These are phyloP conservation scores for Leishmania amazonensis DNA, from an alignment of 208 protist genomes.

Conservation along the genomic window DNA sequence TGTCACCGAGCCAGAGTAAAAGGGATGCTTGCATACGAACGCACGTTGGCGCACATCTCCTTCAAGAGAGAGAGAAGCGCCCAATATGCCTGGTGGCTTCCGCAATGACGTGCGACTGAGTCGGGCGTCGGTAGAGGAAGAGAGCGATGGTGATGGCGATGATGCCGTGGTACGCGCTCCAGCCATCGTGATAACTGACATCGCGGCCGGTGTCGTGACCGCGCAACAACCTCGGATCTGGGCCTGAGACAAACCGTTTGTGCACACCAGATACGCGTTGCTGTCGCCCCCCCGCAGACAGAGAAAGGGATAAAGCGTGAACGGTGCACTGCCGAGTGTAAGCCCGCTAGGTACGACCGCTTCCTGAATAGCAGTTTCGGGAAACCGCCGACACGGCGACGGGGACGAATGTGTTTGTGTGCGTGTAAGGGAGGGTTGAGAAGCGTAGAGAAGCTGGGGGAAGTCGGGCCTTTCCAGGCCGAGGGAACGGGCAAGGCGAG, in stretches of 20 bases:
- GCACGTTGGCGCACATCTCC: too few relatives aligned
- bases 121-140: too few relatives aligned
- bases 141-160: too few relatives aligned
- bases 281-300: slow-evolving; percentile 55
- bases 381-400: background rate
- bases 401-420: background rate
- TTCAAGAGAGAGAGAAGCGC: too few relatives aligned
- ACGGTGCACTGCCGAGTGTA: background rate
- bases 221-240: background rate
- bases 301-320: slow-evolving; percentile 59
- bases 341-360: background rate
- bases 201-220: background rate
- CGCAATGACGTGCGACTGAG: too few relatives aligned
- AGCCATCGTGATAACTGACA: background rate
- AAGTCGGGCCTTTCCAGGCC: background rate
- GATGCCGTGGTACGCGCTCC: background rate
- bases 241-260: background rate
- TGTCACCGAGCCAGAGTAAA: too few relatives aligned
- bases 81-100: too few relatives aligned
- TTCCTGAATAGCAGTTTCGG: background rate
- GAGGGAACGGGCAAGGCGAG: background rate
- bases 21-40: too few relatives aligned
- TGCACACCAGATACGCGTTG: slow-evolving; percentile 50
- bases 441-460: background rate
- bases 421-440: background rate